Evolutionary conservation across 345 rosid species (phyloP).

Genomic region (Geranium rotundifolium): DNA sequence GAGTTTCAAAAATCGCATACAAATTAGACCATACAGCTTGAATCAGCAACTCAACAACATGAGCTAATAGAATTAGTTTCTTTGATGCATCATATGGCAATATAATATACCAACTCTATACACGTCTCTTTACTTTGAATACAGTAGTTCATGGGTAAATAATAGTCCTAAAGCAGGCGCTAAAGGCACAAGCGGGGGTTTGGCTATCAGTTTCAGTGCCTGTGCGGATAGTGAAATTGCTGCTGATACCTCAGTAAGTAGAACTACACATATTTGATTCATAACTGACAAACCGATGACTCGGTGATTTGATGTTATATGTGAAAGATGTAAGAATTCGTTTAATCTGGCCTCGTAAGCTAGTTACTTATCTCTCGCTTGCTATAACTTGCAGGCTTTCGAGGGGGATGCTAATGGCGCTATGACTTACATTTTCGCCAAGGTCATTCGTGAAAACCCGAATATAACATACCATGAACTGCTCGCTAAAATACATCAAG

Average conservation of each 20-base stretch:
- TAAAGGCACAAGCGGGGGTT: conserved; percentile 43
- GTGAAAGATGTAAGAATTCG: neutral
- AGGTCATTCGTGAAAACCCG: conserved; percentile 6
- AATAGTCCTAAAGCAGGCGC: conserved; percentile 28
- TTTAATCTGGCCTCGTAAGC: neutral
- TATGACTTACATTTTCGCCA: conserved; percentile 28
- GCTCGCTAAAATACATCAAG: conserved; percentile 15
- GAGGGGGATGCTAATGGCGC: conserved; percentile 24
- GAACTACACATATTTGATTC: neutral
- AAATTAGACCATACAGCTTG: too few species aligned
- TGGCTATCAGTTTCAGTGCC: conserved; percentile 41
- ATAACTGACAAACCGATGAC: neutral
- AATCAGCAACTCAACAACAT: too few species aligned
- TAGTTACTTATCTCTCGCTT: neutral
- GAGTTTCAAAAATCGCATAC: too few species aligned
- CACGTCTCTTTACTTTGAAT: neutral
- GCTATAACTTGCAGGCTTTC: conserved; percentile 21
- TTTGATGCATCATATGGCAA: neutral
- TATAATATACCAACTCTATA: neutral
- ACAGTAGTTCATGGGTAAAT: conserved; percentile 24
- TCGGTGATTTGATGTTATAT: neutral
- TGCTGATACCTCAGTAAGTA: conserved; percentile 34
- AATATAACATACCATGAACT: conserved; percentile 25
- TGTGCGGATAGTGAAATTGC: conserved; percentile 36
- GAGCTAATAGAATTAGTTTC: neutral